Base-by-base conservation (phyloP, 2,329 filamentous ascomycete genomes). In the Claviceps quebecensis region DNA sequence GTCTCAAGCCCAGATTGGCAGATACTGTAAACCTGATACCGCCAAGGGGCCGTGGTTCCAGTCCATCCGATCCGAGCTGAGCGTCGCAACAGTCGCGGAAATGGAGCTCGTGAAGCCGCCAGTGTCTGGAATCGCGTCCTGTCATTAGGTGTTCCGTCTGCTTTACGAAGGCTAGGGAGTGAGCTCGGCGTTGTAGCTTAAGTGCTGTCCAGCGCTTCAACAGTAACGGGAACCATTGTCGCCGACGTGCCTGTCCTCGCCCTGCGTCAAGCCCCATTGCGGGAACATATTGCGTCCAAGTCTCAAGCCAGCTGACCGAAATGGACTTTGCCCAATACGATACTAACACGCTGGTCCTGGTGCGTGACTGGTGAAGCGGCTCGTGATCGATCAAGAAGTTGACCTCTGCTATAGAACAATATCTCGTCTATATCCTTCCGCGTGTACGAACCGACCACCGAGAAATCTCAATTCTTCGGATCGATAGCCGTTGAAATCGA, bases 251-350 rank as follows among this genome's bases (percentile, higher is more conserved):
- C 56, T 17, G 16, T 34, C 16, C 7, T 40, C 23, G n/a, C 37
- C 17, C 43, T 26, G 47, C 36, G 13, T 40, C 39, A 36, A 7
- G 47, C 41, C 37, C 14, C 53, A 50, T 56, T 44, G 47, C 43
- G 37, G 16, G 45, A 39, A 43, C 47, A 39, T 37, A 41, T 46
- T 26, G 40, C 49, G 45, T 19, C 17, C 39, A 45, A 37, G 13
- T 13, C n/a, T 13, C 45, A 19, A 52, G 23, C 36, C 39, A 65
- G 57, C 61, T 65, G 59, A 65, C 62, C 75, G 77, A 75, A 62
- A 81, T 81, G 78, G 78, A 81, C 66, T 73, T 74, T 65, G 75
- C 76, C 57, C 77, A 81, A 67, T 80, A 79, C 66, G 76, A 79
- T 61, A 81, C 78, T 62, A 81, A 81, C 67, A 72, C 72, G 55